Base-by-base conservation (phyloP, 2,329 filamentous ascomycete species). In the Colletotrichum sp. region DNA sequence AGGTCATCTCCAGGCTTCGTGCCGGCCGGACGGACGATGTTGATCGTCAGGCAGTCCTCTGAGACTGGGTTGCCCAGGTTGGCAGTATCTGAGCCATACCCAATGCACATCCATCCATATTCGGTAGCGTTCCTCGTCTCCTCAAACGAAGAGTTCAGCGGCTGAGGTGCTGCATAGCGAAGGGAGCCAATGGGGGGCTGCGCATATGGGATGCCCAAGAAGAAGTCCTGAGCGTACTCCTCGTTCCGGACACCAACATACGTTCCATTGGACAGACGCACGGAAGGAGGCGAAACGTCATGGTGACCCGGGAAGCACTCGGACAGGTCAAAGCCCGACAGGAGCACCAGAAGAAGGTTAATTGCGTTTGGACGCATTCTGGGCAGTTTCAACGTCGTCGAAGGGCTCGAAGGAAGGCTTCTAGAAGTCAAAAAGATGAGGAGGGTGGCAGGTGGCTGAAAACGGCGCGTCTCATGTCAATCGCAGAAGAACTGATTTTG, bases 151-250 rank as follows among this genome's bases (percentile, higher is more conserved):
- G 84, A 80, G 12, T 85, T 87, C 8, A 93, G 81, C 2, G 88
- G 83, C 78, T 90, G 87, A 4, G 92, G 92, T 13, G 90, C 89
- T 76, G 89, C 90, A n/a, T 94, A 86, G 12, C 93, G 89, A 26
- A 93, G 86, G 1, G 85, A 80, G 0, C 90, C 91, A 1, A 88
- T 85, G 1, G 93, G 93, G 4, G 91, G 88, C 76, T 92, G 84
- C 3, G 92, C 92, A 79, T 90, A 94, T 1, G 92, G 92, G 73
- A 94, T 92, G 15, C 90, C 92, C 76, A 88, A 88, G 84, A 93
- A 94, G 28, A 85, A 87, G 72, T 94, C 92, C 62, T 90, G 88
- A 24, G 85, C 79, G 71, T 88, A 89, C 3, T 81, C 75, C 1
- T 83, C 60, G 57, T 84, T 85, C 71, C 84, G 81, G 1, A 84